Conservation (phyloP, 306 rosid genomes). For the Malus orientalis region DNA sequence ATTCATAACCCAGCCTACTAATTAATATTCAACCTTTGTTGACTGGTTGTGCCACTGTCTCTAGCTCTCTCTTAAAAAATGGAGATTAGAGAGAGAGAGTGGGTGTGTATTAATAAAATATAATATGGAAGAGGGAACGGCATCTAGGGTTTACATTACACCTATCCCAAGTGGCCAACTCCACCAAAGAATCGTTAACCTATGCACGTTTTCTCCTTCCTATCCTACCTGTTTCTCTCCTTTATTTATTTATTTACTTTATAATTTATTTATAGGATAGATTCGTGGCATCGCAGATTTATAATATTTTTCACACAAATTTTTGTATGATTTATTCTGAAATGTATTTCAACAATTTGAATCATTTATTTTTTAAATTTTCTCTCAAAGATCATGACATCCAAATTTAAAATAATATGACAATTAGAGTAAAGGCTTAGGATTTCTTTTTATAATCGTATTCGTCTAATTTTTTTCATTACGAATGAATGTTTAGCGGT, state of each 20-base stretch:
- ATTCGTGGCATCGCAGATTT: too few relatives aligned
- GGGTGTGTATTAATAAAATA: background rate
- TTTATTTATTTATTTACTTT: background rate
- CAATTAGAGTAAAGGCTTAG: too few relatives aligned
- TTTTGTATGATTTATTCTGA: rapidly evolving
- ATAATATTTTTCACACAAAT: too few relatives aligned
- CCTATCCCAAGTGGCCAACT: conserved; percentile 7
- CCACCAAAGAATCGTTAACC: conserved; percentile 26
- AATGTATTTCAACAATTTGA: too few relatives aligned
- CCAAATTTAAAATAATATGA: too few relatives aligned
- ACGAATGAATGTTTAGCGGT: too few relatives aligned
- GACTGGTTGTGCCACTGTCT: conserved; percentile 10
- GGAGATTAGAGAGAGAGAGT: background rate
- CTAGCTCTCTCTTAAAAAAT: background rate
- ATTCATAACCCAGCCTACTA: background rate
- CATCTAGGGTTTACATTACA: conserved; percentile 18
- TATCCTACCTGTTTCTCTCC: background rate
- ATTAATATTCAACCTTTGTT: background rate
- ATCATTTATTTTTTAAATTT: too few relatives aligned
- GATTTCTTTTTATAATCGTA: too few relatives aligned
- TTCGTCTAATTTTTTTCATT: too few relatives aligned
- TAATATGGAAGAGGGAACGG: background rate
- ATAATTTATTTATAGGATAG: too few relatives aligned
- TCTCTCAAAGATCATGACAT: too few relatives aligned
- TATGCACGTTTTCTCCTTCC: conserved; percentile 26